Percentiles rank a stretch among this genome's conserved stretches.
Conservation (phyloP, 2,329 filamentous ascomycete genomes). For the Cucurbitaria berberidis region DNA sequence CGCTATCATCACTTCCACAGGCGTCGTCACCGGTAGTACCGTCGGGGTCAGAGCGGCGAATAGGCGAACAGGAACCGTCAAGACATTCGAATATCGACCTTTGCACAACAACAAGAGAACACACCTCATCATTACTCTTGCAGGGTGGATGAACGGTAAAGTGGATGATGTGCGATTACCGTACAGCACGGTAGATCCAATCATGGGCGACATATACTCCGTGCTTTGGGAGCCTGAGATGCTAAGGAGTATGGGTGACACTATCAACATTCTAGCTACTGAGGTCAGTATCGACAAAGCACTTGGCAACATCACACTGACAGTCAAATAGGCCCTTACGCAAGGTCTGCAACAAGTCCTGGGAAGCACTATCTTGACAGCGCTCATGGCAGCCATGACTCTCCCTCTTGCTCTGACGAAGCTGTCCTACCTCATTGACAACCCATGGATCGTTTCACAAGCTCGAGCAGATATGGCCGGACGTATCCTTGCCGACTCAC, state of each 20-base stretch:
- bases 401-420: constrained; percentile 93
- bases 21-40: constrained; percentile 82
- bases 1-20: constrained; percentile 89
- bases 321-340: constrained; percentile 76
- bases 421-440: constrained; percentile 94
- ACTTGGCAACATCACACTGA: constrained; percentile 35
- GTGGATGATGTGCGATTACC: constrained; percentile 95
- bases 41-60: constrained; percentile 88
- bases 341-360: constrained; percentile 96
- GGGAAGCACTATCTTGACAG: constrained; percentile 84
- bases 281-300: constrained; percentile 67
- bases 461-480: constrained; percentile 88
- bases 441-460: constrained; percentile 96
- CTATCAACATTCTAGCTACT: constrained; percentile 96
- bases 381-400: constrained; percentile 90
- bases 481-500: constrained; percentile 89
- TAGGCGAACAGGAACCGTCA: constrained; percentile 86
- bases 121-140: constrained; percentile 92
- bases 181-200: constrained; percentile 92
- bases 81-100: constrained; percentile 95
- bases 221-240: constrained; percentile 98
- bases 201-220: constrained; percentile 98
- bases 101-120: constrained; percentile 98
- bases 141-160: constrained; percentile 98
- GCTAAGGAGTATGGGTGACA: constrained; percentile 96